Evolutionary conservation across 257 asterid species (phyloP), one percentile per base, ranked within the genome.

Genomic region (Rehmannia glutinosa): DNA sequence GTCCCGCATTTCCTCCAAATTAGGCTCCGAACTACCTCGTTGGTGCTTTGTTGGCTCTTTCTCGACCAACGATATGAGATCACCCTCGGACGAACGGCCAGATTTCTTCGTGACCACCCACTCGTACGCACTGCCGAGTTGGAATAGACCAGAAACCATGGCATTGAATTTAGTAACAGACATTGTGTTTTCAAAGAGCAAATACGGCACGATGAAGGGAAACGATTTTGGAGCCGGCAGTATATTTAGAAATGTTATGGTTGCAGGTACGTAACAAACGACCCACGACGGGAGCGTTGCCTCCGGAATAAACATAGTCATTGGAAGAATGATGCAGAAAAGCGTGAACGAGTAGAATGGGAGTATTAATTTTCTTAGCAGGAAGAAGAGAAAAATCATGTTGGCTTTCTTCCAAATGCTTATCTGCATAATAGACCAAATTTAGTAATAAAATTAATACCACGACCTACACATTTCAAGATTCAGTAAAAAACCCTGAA

Each of bases 81-180:
- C 96, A 2, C 87, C 89, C 79, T 92, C 98, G 0, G 97, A 92
- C 0, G 97, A 90, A 0, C 97, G 83, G 5, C 96, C 98, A 0
- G 96, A 80, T 77, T 92, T 92, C 78, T 90, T 87, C 6, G 97
- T 86, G 19, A 92, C 97, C 0, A 92, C 87, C 98, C 98, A 92
- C 47, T 89, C 98, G 4, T 89, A 91, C 8, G 96, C 92, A 55
- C 91, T 87, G 63, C 98, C 98, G 0, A 92, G 92, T 42, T 89
- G 98, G 83, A 87, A 90, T 15, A 92, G 93, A n/a, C 96, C 95
- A 0, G 98, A 92, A 36, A 92, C 75, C 98, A 87, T 92, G 36
- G 96, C 98, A 13, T 86, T 90, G 84, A 92, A 90, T 72, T 92
- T 90, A 61, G 98, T 92, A 16, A 92, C 97, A 0, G 98, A 92